Evolutionary conservation across 2,329 filamentous ascomycete species (phyloP).

Genomic region (Xylariaceae sp.): DNA sequence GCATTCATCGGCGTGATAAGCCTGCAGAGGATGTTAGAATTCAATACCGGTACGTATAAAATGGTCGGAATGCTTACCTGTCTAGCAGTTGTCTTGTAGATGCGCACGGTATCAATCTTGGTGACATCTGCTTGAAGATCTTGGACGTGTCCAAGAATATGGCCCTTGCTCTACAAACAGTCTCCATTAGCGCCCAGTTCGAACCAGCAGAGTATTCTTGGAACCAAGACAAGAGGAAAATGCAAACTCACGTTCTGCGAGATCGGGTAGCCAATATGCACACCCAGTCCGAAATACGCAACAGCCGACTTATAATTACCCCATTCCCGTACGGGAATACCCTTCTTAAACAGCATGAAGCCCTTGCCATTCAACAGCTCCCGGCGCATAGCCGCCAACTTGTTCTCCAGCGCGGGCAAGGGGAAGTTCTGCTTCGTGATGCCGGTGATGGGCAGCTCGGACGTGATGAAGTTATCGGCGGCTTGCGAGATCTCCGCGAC

Average conservation of each 20-base stretch:
- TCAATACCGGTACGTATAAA: neutral
- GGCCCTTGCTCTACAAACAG: slow-evolving; percentile 43
- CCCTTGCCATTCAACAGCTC: slow-evolving; percentile 80
- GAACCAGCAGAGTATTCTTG: neutral
- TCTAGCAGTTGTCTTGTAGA: slow-evolving; percentile 80
- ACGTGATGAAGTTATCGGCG: slow-evolving; percentile 57
- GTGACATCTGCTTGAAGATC: slow-evolving; percentile 76
- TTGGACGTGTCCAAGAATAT: slow-evolving; percentile 85
- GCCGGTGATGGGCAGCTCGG: slow-evolving; percentile 58
- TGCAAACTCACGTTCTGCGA: slow-evolving; percentile 64
- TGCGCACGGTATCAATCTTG: slow-evolving; percentile 80
- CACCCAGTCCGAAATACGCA: slow-evolving; percentile 85
- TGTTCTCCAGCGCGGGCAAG: slow-evolving; percentile 50
- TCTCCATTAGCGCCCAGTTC: slow-evolving; percentile 5
- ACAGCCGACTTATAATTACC: slow-evolving; percentile 73
- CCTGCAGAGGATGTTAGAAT: slow-evolving; percentile 8
- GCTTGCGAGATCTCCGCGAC: slow-evolving; percentile 55
- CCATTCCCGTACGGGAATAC: slow-evolving; percentile 73
- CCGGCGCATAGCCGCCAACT: slow-evolving; percentile 51
- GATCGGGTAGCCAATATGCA: slow-evolving; percentile 82
- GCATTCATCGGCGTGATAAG: slow-evolving; percentile 75
- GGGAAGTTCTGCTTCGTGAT: slow-evolving; percentile 56
- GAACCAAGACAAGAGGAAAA: neutral
- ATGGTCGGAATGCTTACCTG: slow-evolving; percentile 48
- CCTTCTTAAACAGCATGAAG: slow-evolving; percentile 77